Evolutionary conservation across 2,329 filamentous ascomycete species (phyloP).

Genomic region (Xylariaceae sp.): DNA sequence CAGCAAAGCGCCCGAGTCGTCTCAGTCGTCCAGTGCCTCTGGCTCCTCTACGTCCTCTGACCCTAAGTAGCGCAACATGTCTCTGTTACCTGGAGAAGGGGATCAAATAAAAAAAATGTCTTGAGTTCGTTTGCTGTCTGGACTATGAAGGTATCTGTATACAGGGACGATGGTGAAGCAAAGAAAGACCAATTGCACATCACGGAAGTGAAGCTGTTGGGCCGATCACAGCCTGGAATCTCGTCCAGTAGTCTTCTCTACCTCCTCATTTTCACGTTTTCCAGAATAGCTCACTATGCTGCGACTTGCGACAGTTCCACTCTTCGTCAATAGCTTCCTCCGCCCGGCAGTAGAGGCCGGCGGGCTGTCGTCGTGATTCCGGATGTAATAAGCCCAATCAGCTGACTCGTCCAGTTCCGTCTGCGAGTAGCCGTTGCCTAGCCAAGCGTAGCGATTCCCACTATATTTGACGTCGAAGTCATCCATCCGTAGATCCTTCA

Average conservation of each 20-base stretch:
- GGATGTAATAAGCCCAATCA: slow-evolving; percentile 12
- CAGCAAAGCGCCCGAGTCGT: no score
- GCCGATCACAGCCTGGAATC: background rate
- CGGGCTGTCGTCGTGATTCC: slow-evolving; percentile 5
- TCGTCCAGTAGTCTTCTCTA: background rate
- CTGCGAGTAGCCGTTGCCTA: slow-evolving; percentile 12
- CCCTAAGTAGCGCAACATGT: no score
- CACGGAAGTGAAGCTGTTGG: no score
- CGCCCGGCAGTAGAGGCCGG: slow-evolving; percentile 7
- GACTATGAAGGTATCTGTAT: no score
- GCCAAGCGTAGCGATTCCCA: slow-evolving; percentile 13
- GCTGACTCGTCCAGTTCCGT: slow-evolving; percentile 9
- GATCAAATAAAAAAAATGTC: no score
- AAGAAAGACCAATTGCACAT: no score
- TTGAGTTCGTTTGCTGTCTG: no score
- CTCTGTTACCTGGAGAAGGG: no score
- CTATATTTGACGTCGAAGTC: slow-evolving; percentile 15
- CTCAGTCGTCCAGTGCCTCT: no score
- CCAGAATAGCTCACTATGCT: background rate
- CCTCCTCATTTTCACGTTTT: background rate
- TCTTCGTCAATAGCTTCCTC: slow-evolving; percentile 9
- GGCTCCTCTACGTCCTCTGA: no score
- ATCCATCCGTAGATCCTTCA: slow-evolving; percentile 15
- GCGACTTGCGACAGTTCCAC: slow-evolving; percentile 4
- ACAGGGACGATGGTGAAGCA: no score